Evolutionary conservation across 306 rosid species (phyloP), one percentile per base, ranked within the genome.

Genomic region (Canavalia gladiata): DNA sequence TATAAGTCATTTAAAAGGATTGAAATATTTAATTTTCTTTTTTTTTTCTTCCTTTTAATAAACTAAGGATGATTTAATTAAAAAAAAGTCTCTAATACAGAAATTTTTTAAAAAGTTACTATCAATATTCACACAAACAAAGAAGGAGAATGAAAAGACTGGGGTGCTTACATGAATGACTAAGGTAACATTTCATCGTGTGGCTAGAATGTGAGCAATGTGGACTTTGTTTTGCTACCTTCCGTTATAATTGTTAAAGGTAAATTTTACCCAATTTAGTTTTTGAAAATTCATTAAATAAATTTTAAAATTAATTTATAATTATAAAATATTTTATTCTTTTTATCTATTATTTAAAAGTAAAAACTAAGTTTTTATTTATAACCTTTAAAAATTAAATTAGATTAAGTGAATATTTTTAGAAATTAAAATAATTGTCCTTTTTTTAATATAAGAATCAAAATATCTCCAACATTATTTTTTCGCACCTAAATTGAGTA

Each of bases 151-250:
- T 54, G 59, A 54, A 54, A 52, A 54, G 6, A 54, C 1, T 54
- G 29, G n/a, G 3, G 29, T 51, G 29, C 57, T 12, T 50, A 50
- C 55, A 12, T 11, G 12, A 13, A 45, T 45, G 1, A 2, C 10
- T 5, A 45, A 3, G 52, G 4, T 1, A 46, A 46, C 50, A 1
- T 52, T 52, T 52, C 25, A 18, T 18, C 25, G 25, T 18, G 25
- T 18, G 25, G 25, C 25, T 18, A 18, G 25, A 18, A 18, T 18
- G 25, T 18, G 25, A 18, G 25, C 76, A 56, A 43, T 34, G 46
- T 74, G 71, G 81, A 66, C 81, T 13, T 56, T 0, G 0, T 74
- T 69, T 56, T 34, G 28, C n/a, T 59, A 5, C 43, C 5, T 64
- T 74, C 13, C 74, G 30, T n/a, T 42, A 18, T 55, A 25, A 55